Evolutionary conservation across 768 basidiomycete species (phyloP).

Genomic region (Rhizopogon roseolus): DNA sequence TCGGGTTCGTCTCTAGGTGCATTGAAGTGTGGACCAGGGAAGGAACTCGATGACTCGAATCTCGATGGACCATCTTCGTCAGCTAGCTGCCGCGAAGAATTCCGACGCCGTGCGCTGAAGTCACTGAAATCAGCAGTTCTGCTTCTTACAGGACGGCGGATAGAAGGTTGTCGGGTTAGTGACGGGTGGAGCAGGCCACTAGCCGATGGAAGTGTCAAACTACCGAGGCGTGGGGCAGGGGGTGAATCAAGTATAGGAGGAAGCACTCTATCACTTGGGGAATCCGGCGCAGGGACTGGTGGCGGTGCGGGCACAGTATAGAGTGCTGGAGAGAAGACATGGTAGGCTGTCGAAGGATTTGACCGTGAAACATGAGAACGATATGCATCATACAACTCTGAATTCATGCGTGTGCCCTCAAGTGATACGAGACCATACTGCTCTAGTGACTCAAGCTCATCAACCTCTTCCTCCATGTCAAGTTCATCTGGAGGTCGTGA

Average conservation of each 20-base stretch:
- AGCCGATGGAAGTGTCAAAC: slow-evolving; percentile 18
- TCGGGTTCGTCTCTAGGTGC: background rate
- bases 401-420: slow-evolving; percentile 53
- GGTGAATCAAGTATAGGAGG: slow-evolving; percentile 25
- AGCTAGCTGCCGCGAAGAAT: slow-evolving; percentile 33
- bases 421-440: slow-evolving; percentile 20
- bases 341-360: slow-evolving; percentile 18
- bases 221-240: slow-evolving; percentile 13
- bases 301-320: slow-evolving; percentile 22
- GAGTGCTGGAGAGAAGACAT: slow-evolving; percentile 13
- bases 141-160: slow-evolving; percentile 52
- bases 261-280: slow-evolving; percentile 18
- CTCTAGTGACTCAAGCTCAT: slow-evolving; percentile 41
- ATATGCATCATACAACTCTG: slow-evolving; percentile 66
- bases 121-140: slow-evolving; percentile 68
- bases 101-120: slow-evolving; percentile 62
- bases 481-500: slow-evolving; percentile 50
- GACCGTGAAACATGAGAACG: slow-evolving; percentile 30
- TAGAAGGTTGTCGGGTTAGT: slow-evolving; percentile 53
- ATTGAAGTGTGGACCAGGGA: slow-evolving; percentile 3
- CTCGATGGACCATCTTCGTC: slow-evolving; percentile 21
- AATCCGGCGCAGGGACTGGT: slow-evolving; percentile 20
- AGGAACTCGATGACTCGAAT: slow-evolving; percentile 6
- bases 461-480: slow-evolving; percentile 66
- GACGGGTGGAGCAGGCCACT: slow-evolving; percentile 21